Evolutionary conservation across 352 stramenopile genomes (phyloP), one percentile per base, ranked within the genome.

Genomic region (Phytophthora agathidicida): DNA sequence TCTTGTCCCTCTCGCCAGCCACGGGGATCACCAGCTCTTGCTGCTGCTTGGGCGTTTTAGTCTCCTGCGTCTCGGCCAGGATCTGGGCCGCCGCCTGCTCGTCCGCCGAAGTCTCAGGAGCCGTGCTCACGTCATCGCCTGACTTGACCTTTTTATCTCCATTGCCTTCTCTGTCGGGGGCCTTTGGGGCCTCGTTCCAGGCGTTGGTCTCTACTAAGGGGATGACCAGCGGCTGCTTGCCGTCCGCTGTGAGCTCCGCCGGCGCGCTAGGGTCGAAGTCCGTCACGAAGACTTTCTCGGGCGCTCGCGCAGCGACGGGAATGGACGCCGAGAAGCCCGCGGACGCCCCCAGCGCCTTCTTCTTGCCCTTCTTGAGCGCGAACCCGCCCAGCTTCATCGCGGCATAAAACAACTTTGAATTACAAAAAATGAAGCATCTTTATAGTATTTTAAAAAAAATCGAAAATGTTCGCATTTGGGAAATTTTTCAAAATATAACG

Each of bases 281-380:
- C 28, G 82, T 88, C n/a, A 94, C 81, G 54, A 85, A 91, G 14
- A 90, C 71, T 42, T 87, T 86, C 55, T 78, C 70, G 8, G 59
- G 41, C 1, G 24, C 37, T 5, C 45, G 42, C 7, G 59, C 61
- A 26, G 41, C 54, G 3, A 51, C 35, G 20, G 38, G 26, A 0
- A 42, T 52, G 2, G 52, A 51, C 4, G 53, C 8, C 6, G 41
- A 57, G 33, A 73, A 73, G 23, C 46, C 59, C 19, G 54, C 80
- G 68, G 46, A 63, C 71, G 38, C 63, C 37, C 7, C 61, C 23
- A 45, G 62, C 46, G 31, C 27, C 41, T 66, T 65, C 58, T 76
- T 75, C 68, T 83, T 88, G 65, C 74, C 58, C 46, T 88, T 88
- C 80, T 90, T 92, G 74, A 92, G 71, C 59, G 76, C 43, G 62